Evolutionary conservation across 2,329 filamentous ascomycete species (phyloP).

Genomic region (Hypoxylon sp.): DNA sequence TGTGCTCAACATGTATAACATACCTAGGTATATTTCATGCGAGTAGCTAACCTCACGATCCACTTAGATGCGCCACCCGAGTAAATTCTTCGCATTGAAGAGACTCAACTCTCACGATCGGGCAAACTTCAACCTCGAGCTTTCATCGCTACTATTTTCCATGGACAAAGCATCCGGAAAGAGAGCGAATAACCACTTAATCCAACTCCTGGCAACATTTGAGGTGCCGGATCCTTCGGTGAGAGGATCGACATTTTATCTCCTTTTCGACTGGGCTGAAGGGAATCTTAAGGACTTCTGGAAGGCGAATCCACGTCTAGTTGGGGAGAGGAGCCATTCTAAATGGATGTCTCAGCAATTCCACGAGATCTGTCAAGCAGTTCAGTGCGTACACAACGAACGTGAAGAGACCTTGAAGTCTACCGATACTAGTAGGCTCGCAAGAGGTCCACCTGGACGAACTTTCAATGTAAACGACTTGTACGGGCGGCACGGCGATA

Average conservation of each 20-base stretch:
- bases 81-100: slow-evolving; percentile 37
- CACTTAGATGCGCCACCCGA: slow-evolving; percentile 31
- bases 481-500: slow-evolving; percentile 55
- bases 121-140: slow-evolving; percentile 36
- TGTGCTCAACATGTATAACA: slow-evolving; percentile 2
- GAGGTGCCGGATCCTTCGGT: slow-evolving; percentile 22
- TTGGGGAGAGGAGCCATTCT: slow-evolving; percentile 14
- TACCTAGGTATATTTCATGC: background rate
- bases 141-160: slow-evolving; percentile 40
- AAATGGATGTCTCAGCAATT: slow-evolving; percentile 36
- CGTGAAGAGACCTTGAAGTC: slow-evolving; percentile 19
- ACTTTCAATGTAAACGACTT: slow-evolving; percentile 13
- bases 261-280: slow-evolving; percentile 45
- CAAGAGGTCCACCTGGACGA: background rate
- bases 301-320: slow-evolving; percentile 14
- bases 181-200: slow-evolving; percentile 20
- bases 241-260: slow-evolving; percentile 29
- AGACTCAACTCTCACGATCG: slow-evolving; percentile 31
- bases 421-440: slow-evolving; percentile 4
- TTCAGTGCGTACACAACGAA: slow-evolving; percentile 42
- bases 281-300: slow-evolving; percentile 42
- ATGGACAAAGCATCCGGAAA: slow-evolving; percentile 20
- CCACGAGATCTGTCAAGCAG: slow-evolving; percentile 31
- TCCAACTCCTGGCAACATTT: slow-evolving; percentile 40
- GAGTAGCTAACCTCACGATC: slow-evolving; percentile 10